Evolutionary conservation across 768 basidiomycete species (phyloP), one percentile per base, ranked within the genome.

Genomic region (Paxillus involutus): DNA sequence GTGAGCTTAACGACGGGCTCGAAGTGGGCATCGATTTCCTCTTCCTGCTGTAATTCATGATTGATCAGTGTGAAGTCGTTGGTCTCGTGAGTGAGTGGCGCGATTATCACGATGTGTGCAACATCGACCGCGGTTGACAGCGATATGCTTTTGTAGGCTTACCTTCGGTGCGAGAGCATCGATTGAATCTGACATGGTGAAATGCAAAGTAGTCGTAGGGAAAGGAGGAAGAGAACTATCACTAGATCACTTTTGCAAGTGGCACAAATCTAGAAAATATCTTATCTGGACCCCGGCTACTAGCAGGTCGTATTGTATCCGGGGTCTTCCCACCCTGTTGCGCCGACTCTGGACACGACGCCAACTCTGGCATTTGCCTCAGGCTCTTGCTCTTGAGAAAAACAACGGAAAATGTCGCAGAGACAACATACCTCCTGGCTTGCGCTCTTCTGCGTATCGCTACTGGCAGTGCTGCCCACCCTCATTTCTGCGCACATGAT

Each of bases 1-100:
- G 94, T 96, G 73, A 98, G 90, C 75, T 85, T 91, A 78, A 97
- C 88, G 56, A 98, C 91, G 47, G 97, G 97, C 75, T 97, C 95
- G 73, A 94, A 98, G 63, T 94, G 90, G 62, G 83, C 82, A 73
- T 96, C 93, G 75, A 79, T 65, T 73, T 94, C 91, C 71, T 96
- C 94, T 56, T 84, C 80, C 63, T 77, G 66, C 64, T 63, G 45
- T 56, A 58, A 61, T 58, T 40, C 56, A 51, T 21, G 62, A 57
- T 53, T 66, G 66, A 70, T 64, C 63, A 68, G 62, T 40, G 44
- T 64, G 30, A 52, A 57, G 60, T 59, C 41, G 33, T 39, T 49
- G 44, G 58, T 57, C 58, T 66, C 55, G 59, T 58, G 56, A 57
- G 58, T 52, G 48, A 56, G 69, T 71, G 68, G 62, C 61, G 42